Percentiles rank a stretch among this genome's conserved stretches.
Conservation (phyloP, 106 monocot species). For the Ottelia alismoides region DNA sequence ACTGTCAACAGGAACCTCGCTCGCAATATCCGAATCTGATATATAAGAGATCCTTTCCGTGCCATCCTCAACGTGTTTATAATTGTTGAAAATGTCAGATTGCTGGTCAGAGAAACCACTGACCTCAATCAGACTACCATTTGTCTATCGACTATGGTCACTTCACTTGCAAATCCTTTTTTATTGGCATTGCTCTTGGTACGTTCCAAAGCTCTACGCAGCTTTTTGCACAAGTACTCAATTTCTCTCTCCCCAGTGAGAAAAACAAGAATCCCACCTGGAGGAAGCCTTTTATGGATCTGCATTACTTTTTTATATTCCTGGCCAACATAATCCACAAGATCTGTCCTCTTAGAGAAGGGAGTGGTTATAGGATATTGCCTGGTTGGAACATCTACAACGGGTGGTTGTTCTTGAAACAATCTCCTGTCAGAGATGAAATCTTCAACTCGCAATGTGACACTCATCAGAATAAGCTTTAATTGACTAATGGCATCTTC, state of each 20-base stretch:
- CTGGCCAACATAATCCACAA: conserved; percentile 58
- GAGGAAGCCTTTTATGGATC: conserved; percentile 79
- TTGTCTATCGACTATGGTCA: conserved; percentile 18
- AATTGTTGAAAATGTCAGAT: conserved; percentile 35
- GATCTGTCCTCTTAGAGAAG: conserved; percentile 72
- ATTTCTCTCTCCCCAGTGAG: conserved; percentile 96
- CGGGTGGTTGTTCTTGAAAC: conserved; percentile 51
- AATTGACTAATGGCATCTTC: conserved; percentile 47
- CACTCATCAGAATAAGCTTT: conserved; percentile 93
- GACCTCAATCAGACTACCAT: conserved; percentile 37
- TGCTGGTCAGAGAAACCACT: conserved; percentile 13
- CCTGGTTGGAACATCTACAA: conserved; percentile 71
- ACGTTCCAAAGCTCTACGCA: conserved; percentile 36
- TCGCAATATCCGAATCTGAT: conserved; percentile 51
- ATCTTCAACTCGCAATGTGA: conserved; percentile 79
- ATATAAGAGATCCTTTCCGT: conserved; percentile 19
- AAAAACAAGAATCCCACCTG: conserved; percentile 90
- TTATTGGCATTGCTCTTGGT: too few relatives aligned
- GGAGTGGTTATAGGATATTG: conserved; percentile 79
- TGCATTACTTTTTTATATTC: conserved; percentile 87
- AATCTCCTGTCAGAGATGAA: conserved; percentile 68
- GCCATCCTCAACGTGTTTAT: conserved; percentile 33
- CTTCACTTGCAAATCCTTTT: conserved; percentile 10
- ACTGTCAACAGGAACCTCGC: conserved; percentile 26
- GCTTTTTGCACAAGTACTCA: conserved; percentile 69